Base-by-base conservation (phyloP, 345 rosid genomes). In the Gossypium rotundifolium region DNA sequence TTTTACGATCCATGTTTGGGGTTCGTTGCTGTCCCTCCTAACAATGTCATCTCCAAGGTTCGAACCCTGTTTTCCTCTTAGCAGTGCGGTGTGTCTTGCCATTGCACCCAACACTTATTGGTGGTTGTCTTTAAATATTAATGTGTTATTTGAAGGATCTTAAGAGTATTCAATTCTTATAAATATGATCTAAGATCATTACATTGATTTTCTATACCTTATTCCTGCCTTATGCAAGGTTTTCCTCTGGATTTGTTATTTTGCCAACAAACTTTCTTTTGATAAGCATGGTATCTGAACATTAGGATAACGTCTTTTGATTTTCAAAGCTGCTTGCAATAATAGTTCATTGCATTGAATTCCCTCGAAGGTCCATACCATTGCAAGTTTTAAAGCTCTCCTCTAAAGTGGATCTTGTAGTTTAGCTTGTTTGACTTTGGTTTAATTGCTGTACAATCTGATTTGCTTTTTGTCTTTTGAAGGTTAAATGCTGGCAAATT, bases 401-500 rank as follows among this genome's bases (percentile, higher is more conserved):
- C 33, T 22, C 13, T 23, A 2, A 66, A 66, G 2, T 45, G 11
- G 70, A 45, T 67, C 17, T 27, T 52, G 27, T 46, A 52, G 29
- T 54, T 38, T 54, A 38, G 18, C 11, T 54, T 71, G 3, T 54
- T 54, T 11, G 11, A 18, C 1, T 33, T 70, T 71, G 63, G 44
- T 51, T 69, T 13, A 51, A 68, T 49, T 3, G 51, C 57, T 40
- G n/a, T 11, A 55, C 5, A 9, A 40, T 58, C 7, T 44, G 23
- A 13, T 71, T 77, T 70, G 58, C 73, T 53, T 69, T 71, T 78
- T 81, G 42, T 11, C 88, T 65, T 70, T 76, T 82, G 45, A 85
- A 95, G 99, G 99, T 95, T 42, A 95, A 89, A 59, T 93, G 99
- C 88, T 95, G 99, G 99, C 99, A 95, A 82, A 95, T 95, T 81